A percentile compares a stretch with the other conserved stretches of the same genome.
Conservation (phyloP, 106 monocot genomes). For the Hemerocallis citrina region DNA sequence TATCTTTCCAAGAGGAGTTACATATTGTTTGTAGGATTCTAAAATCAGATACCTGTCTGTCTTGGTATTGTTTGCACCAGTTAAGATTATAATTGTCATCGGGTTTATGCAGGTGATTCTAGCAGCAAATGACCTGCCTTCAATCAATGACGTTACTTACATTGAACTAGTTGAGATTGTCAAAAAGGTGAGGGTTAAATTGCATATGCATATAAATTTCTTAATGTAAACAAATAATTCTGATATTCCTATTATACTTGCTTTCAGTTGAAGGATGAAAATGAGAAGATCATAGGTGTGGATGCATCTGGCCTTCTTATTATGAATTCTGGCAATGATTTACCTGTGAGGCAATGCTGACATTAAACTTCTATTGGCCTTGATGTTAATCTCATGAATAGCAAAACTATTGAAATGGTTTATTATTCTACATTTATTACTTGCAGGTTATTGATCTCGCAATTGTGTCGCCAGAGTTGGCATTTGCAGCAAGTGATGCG, state of each 20-base stretch:
- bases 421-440: background rate
- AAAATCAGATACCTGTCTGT: background rate
- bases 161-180: constrained; percentile 54
- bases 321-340: constrained; percentile 95
- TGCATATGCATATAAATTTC: background rate
- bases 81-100: background rate
- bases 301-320: constrained; percentile 71
- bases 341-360: constrained; percentile 47
- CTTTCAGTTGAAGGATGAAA: constrained; percentile 89
- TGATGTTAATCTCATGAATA: background rate
- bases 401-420: background rate
- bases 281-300: constrained; percentile 74
- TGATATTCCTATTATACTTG: constrained; percentile 8
- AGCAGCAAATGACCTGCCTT: constrained; percentile 77
- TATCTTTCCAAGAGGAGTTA: too few species aligned
- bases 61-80: background rate
- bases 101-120: constrained; percentile 50
- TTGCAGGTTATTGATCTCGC: constrained; percentile 83
- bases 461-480: constrained; percentile 80
- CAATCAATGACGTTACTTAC: constrained; percentile 77
- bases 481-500: constrained; percentile 75
- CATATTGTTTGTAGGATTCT: background rate
- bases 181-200: constrained; percentile 30
- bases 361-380: background rate
- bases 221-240: background rate